Base-by-base conservation (phyloP, 192 early-diverging fungal species). In the Helicostylum pulchrum region DNA sequence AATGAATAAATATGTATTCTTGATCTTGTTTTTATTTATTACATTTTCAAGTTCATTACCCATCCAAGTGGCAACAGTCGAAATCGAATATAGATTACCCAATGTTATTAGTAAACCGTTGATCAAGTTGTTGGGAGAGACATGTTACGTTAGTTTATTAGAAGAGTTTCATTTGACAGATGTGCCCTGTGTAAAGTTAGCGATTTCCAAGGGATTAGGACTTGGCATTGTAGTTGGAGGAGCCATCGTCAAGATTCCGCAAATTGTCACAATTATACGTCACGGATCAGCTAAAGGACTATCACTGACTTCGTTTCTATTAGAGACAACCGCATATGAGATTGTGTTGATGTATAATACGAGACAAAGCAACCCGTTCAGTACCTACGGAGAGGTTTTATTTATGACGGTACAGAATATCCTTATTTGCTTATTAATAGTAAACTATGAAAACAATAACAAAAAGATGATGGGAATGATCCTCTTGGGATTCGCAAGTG, bases 211-310 rank as follows among this genome's bases (percentile, higher is more conserved):
- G 74, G 90, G 84, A 2, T 87, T 99, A 3, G 92, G 95, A 0
- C 60, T 98, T 34, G 94, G 92, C n/a, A 94, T 99, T 61, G 92
- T 98, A 7, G 71, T 87, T 12, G 94, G 91, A 44, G 89, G 93
- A 20, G 83, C 90, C 39, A 85, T 98, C 31, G 83, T 98, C 53
- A 99, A 99, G 73, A 71, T 99, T 12, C 97, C 97, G 6, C 96
- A 99, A 77, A 95, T 99, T 36, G 71, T 93, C 74, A 99, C 95
- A 60, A 96, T 98, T 45, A 43, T 93, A 19, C 69, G 74, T 17
- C 76, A 85, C 43, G 54, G 73, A 53, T 91, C 90, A 9, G 87
- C 86, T 10, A 72, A 82, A 46, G 96, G 96, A 0, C 81, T 99
- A 45, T 94, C 90, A 10, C 80, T 95, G 55, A 75, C 80, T 15